These are phyloP conservation scores for Ogataea pilisensis DNA, from an alignment of 805 yeast species.

Conservation along the genomic window DNA sequence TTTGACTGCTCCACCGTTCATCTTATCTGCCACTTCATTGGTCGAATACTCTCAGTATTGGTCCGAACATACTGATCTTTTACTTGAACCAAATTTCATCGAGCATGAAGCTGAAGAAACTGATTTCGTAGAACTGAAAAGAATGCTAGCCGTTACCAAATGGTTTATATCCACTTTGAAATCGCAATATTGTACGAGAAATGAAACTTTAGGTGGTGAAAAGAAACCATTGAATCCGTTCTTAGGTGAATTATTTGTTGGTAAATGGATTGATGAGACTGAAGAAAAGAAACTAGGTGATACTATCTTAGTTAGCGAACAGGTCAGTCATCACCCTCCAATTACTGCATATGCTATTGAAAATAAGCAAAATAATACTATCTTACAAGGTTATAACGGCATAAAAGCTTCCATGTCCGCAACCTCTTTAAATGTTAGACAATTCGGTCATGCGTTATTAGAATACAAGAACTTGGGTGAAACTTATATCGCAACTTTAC, in stretches of 20 bases:
- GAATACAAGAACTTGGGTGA: slow-evolving; percentile 60
- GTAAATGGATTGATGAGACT: slow-evolving; percentile 68
- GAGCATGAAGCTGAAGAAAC: slow-evolving; percentile 34
- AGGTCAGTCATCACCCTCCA: slow-evolving; percentile 97
- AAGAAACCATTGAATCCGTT: slow-evolving; percentile 97
- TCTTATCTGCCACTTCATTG: slow-evolving; percentile 82
- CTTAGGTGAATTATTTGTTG: slow-evolving; percentile 89
- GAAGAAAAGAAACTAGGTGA: slow-evolving; percentile 58
- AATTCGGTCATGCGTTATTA: slow-evolving; percentile 85
- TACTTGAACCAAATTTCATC: slow-evolving; percentile 65
- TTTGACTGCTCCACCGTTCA: slow-evolving; percentile 96
- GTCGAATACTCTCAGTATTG: slow-evolving; percentile 93
- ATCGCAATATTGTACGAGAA: slow-evolving; percentile 91
- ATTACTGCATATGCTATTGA: slow-evolving; percentile 86
- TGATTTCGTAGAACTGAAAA: slow-evolving; percentile 52
- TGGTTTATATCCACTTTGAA: slow-evolving; percentile 91
- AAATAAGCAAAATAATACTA: slow-evolving; percentile 65
- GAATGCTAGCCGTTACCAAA: slow-evolving; percentile 76
- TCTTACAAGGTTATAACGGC: slow-evolving; percentile 85
- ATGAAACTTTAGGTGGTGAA: slow-evolving; percentile 89
- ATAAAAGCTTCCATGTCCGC: slow-evolving; percentile 80
- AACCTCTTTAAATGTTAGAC: slow-evolving; percentile 77
- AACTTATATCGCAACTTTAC: slow-evolving; percentile 76
- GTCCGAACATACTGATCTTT: slow-evolving; percentile 87
- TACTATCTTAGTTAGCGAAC: slow-evolving; percentile 78